Conservation (phyloP, 257 asterid species). For the Agastache rugosa region DNA sequence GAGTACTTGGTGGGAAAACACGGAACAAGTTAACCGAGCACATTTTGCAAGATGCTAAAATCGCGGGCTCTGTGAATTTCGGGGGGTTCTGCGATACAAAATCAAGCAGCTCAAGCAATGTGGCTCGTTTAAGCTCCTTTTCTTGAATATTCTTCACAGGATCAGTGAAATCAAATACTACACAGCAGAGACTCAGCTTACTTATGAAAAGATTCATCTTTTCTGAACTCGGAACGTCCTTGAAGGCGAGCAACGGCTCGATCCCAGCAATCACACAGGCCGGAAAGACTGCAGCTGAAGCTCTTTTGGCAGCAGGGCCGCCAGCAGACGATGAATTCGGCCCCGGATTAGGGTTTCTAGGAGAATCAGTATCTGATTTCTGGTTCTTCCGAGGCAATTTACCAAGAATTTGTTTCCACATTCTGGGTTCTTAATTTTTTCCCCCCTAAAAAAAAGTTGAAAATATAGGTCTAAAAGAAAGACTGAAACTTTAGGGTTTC, state of each 20-base stretch:
- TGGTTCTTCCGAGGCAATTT: slow-evolving; percentile 72
- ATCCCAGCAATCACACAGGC: slow-evolving; percentile 74
- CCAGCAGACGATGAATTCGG: slow-evolving; percentile 37
- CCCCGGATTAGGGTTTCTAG: slow-evolving; percentile 49
- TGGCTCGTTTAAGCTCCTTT: slow-evolving; percentile 75
- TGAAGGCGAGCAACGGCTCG: slow-evolving; percentile 85
- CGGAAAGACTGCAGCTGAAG: slow-evolving; percentile 74
- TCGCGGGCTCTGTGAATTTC: slow-evolving; percentile 70
- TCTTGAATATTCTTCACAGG: slow-evolving; percentile 61
- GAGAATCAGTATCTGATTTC: slow-evolving; percentile 54
- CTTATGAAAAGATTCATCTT: slow-evolving; percentile 85
- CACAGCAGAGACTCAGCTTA: slow-evolving; percentile 88
- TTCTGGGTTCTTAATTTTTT: slow-evolving; percentile 38
- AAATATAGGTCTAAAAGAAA: slow-evolving; percentile 26
- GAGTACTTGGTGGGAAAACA: slow-evolving; percentile 64
- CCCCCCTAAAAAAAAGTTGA: slow-evolving; percentile 21
- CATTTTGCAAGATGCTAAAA: slow-evolving; percentile 83
- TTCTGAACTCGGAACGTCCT: slow-evolving; percentile 74
- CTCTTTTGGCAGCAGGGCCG: slow-evolving; percentile 52
- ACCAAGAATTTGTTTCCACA: slow-evolving; percentile 82
- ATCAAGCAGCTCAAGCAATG: slow-evolving; percentile 81
- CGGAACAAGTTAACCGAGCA: slow-evolving; percentile 85
- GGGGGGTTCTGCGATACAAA: slow-evolving; percentile 70
- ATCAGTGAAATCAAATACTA: slow-evolving; percentile 78
- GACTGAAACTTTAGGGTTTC: slow-evolving; percentile 39